Conservation (phyloP, 164 flowering plant species). For the Dillenia turbinata region DNA sequence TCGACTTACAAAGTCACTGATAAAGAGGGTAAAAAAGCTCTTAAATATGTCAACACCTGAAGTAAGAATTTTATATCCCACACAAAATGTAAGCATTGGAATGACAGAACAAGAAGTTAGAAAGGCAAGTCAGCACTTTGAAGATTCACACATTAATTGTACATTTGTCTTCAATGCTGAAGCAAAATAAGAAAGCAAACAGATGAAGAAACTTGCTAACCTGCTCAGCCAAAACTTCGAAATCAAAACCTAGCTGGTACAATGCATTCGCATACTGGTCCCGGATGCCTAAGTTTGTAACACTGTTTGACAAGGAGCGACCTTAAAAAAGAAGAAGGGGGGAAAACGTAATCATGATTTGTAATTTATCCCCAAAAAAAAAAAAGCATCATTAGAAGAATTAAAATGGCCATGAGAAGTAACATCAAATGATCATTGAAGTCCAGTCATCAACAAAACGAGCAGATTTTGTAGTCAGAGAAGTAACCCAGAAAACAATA, state of each 20-base stretch:
- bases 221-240: slow-evolving; percentile 55
- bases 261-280: slow-evolving; percentile 52
- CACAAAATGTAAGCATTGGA: too few relatives aligned
- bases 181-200: background rate
- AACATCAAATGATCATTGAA: background rate
- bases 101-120: too few relatives aligned
- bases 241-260: slow-evolving; percentile 48
- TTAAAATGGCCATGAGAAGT: background rate
- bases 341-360: too few relatives aligned
- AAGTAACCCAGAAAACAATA: too few relatives aligned
- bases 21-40: too few relatives aligned
- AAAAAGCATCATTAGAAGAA: background rate
- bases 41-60: too few relatives aligned
- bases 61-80: too few relatives aligned
- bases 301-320: slow-evolving; percentile 51
- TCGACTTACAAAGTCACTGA: too few relatives aligned
- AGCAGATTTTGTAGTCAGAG: background rate
- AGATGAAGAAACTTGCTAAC: slow-evolving; percentile 17
- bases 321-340: slow-evolving; percentile 25
- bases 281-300: slow-evolving; percentile 44
- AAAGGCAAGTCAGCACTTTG: too few relatives aligned
- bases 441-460: background rate
- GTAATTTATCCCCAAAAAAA: too few relatives aligned
- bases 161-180: too few relatives aligned
- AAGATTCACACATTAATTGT: too few relatives aligned